phyloP scores from a whole-genome alignment of 495 filamentous ascomycete species.

The Aspergillus bridgeri region DNA sequence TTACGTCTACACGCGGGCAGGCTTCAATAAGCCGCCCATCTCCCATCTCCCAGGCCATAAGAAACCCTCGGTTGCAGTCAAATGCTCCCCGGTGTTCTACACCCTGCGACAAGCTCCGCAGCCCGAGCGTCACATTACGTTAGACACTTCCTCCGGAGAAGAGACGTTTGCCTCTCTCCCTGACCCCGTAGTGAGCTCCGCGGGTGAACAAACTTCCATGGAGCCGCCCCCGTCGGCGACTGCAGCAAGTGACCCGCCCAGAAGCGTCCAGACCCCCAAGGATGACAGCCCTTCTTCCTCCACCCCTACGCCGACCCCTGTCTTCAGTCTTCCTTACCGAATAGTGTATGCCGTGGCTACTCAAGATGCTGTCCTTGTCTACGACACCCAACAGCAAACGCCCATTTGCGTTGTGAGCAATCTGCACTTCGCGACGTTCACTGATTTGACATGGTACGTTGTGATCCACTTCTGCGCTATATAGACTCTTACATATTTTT shows the following conservation, averaged over 20 bases:
- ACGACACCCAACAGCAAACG: slow-evolving; percentile 95
- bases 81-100: slow-evolving; percentile 89
- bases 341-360: slow-evolving; percentile 97
- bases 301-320: slow-evolving; percentile 57
- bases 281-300: slow-evolving; percentile 47
- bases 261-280: slow-evolving; percentile 48
- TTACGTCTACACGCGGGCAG: slow-evolving; percentile 95
- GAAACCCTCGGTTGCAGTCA: slow-evolving; percentile 94
- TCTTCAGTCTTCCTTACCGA: slow-evolving; percentile 85
- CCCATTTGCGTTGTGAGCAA: slow-evolving; percentile 94
- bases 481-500: not conserved
- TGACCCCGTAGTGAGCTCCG: slow-evolving; percentile 64
- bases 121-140: slow-evolving; percentile 80
- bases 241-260: slow-evolving; percentile 39
- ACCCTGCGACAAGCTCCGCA: slow-evolving; percentile 66
- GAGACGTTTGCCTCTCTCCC: slow-evolving; percentile 80
- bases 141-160: slow-evolving; percentile 87
- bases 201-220: slow-evolving; percentile 62
- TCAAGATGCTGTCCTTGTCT: slow-evolving; percentile 91
- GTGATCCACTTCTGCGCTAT: not conserved
- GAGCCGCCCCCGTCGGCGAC: slow-evolving; percentile 69
- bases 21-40: slow-evolving; percentile 94
- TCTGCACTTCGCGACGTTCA: slow-evolving; percentile 94
- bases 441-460: slow-evolving; percentile 88
- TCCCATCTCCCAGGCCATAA: slow-evolving; percentile 98